Conservation (phyloP, 2,329 filamentous ascomycete species). For the Westerdykella sp. region DNA sequence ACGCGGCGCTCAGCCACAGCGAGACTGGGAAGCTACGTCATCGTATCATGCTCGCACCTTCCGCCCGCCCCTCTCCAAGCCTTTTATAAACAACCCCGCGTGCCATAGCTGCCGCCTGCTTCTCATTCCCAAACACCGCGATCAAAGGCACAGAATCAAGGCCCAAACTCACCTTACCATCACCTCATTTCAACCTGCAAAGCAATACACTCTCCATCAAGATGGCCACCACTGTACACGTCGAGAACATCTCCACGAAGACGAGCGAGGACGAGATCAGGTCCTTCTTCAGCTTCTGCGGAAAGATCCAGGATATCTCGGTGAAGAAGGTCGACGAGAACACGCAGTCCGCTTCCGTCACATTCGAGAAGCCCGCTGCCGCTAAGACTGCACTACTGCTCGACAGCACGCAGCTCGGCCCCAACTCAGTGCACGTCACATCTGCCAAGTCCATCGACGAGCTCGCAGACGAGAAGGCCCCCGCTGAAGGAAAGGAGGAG, state of each 20-base stretch:
- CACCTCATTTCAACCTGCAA: no score
- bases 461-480: conserved; percentile 53
- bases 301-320: conserved; percentile 82
- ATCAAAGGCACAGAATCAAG: no score
- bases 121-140: conserved; percentile 1
- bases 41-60: no score
- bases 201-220: conserved; percentile 8
- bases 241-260: conserved; percentile 77
- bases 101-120: neutral
- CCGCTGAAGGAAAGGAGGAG: conserved; percentile 50
- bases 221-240: conserved; percentile 66
- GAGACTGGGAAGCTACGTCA: no score
- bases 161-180: no score
- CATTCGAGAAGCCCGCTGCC: conserved; percentile 93
- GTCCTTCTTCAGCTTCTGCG: conserved; percentile 96
- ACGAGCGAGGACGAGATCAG: conserved; percentile 87
- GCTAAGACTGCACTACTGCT: conserved; percentile 95
- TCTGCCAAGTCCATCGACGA: conserved; percentile 63
- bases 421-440: conserved; percentile 68
- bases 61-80: no score
- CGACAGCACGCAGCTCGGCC: conserved; percentile 90
- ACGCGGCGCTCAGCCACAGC: no score
- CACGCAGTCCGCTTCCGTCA: conserved; percentile 80
- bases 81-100: no score
- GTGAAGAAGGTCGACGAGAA: conserved; percentile 60